A percentile compares a stretch with the other conserved stretches of the same genome.
Evolutionary conservation across 441 rosid species (phyloP).

Genomic region (Gossypium gossypioides): DNA sequence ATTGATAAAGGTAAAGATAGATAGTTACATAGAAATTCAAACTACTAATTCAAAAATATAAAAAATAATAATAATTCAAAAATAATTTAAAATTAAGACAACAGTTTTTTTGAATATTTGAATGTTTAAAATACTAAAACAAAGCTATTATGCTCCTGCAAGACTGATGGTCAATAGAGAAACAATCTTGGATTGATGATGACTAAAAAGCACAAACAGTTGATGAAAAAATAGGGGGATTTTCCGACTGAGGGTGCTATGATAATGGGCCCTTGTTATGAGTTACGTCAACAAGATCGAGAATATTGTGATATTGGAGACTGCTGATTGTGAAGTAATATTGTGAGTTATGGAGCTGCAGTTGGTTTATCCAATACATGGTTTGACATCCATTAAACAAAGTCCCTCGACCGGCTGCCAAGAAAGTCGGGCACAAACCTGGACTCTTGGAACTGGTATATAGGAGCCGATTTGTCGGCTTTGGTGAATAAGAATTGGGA

Average conservation of each 20-base stretch:
- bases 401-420: neutral
- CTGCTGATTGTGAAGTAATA: neutral
- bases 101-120: neutral
- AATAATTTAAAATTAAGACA: neutral
- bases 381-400: neutral
- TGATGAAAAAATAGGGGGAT: neutral
- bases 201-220: neutral
- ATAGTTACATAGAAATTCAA: neutral
- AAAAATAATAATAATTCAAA: neutral
- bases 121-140: neutral
- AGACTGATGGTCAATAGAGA: neutral
- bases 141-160: neutral
- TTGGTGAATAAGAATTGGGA: neutral
- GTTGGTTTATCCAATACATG: neutral
- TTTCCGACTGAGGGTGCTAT: neutral
- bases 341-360: neutral
- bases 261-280: neutral
- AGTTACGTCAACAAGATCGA: neutral
- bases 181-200: neutral
- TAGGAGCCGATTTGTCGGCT: neutral
- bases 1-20: neutral
- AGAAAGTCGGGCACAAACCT: neutral
- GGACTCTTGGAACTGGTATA: neutral
- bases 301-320: neutral
- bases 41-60: neutral